phyloP scores from a whole-genome alignment of 306 rosid genomes.

The Cicer judaicum region DNA sequence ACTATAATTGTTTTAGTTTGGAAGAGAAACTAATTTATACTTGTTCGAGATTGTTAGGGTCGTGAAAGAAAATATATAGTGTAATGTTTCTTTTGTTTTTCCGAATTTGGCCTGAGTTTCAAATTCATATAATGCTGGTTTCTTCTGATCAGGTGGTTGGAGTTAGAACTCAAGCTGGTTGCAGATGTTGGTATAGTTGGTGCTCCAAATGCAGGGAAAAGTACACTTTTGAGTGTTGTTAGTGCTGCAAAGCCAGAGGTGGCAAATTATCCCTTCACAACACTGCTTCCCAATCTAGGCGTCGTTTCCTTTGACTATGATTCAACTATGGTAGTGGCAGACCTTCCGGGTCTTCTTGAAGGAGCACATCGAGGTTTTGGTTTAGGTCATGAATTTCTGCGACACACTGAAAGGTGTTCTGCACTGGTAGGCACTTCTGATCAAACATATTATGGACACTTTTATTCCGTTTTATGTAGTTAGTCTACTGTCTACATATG shows the following conservation, averaged over 20 bases:
- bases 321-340: slow-evolving; percentile 93
- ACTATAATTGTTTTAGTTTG: slow-evolving; percentile 3
- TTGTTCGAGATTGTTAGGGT: slow-evolving; percentile 16
- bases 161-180: slow-evolving; percentile 92
- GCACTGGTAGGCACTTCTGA: slow-evolving; percentile 66
- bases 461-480: slow-evolving; percentile 29
- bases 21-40: slow-evolving; percentile 11
- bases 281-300: slow-evolving; percentile 93
- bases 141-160: slow-evolving; percentile 85
- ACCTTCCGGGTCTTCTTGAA: slow-evolving; percentile 97
- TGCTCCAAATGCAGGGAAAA: slow-evolving; percentile 97
- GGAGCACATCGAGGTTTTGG: slow-evolving; percentile 98
- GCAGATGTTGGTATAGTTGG: slow-evolving; percentile 98
- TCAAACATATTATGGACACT: slow-evolving; percentile 20
- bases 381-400: slow-evolving; percentile 92
- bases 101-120: not conserved
- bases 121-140: slow-evolving; percentile 34
- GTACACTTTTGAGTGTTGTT: slow-evolving; percentile 91
- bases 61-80: not conserved
- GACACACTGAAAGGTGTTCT: slow-evolving; percentile 97
- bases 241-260: slow-evolving; percentile 93
- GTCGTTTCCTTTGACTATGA: slow-evolving; percentile 94
- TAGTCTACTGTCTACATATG: slow-evolving; percentile 12
- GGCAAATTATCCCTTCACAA: slow-evolving; percentile 94
- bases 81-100: not conserved